Percentiles rank a stretch among this genome's conserved stretches.
Conservation (phyloP, 2,329 filamentous ascomycete genomes). For the Fusarium sp. region DNA sequence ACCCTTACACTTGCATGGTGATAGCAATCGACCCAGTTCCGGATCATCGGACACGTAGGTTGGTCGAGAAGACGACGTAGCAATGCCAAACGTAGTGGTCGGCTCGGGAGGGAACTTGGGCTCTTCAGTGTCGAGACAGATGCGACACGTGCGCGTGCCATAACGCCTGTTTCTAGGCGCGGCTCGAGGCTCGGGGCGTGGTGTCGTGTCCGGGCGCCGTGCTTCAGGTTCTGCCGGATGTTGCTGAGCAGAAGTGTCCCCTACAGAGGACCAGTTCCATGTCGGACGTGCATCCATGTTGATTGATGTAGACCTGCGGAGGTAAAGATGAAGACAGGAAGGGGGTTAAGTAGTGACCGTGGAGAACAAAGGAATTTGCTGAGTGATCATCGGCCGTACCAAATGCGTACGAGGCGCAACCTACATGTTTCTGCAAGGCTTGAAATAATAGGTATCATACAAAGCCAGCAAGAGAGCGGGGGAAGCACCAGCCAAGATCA, state of each 20-base stretch:
- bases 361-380: constrained; percentile 19
- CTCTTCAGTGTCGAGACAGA: constrained; percentile 80
- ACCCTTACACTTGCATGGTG: constrained; percentile 93
- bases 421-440: constrained; percentile 44
- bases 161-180: constrained; percentile 60
- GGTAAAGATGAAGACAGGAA: constrained; percentile 24
- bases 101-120: constrained; percentile 58
- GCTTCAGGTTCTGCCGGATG: constrained; percentile 20
- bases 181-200: constrained; percentile 21
- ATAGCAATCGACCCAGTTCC: constrained; percentile 81
- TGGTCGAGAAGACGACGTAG: constrained; percentile 50
- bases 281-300: constrained; percentile 45
- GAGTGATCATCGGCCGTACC: constrained; percentile 23
- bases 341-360: constrained; percentile 14
- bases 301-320: constrained; percentile 34
- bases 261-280: constrained; percentile 44
- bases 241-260: constrained; percentile 18
- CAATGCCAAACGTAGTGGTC: constrained; percentile 48
- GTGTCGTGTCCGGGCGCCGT: constrained; percentile 14
- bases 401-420: constrained; percentile 38
- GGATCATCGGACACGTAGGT: constrained; percentile 80
- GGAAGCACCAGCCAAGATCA: constrained; percentile 37
- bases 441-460: constrained; percentile 7
- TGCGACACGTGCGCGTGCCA: constrained; percentile 82
- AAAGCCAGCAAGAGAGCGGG: constrained; percentile 30